These are phyloP conservation scores for Phytophthora pistaciae DNA, from an alignment of 352 stramenopile genomes.

Conservation along the genomic window DNA sequence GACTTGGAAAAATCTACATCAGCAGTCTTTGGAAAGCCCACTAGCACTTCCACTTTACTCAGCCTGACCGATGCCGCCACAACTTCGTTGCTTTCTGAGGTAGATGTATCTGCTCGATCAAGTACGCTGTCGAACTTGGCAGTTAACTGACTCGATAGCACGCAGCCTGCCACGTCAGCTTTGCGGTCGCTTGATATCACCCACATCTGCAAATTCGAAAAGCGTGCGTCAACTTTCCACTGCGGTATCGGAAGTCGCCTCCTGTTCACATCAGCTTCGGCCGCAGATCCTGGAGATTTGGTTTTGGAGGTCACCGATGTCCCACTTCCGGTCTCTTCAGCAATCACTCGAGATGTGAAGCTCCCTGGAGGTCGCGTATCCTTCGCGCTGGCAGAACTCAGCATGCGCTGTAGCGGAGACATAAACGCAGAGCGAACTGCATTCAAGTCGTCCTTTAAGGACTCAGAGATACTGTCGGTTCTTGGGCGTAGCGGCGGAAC, in stretches of 20 bases:
- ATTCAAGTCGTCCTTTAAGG: constrained; percentile 52
- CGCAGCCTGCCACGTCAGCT: constrained; percentile 58
- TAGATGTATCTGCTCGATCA: constrained; percentile 7
- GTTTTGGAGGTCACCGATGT: constrained; percentile 16
- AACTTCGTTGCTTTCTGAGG: constrained; percentile 25
- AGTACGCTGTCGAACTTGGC: constrained; percentile 37
- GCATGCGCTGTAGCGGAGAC: constrained; percentile 55
- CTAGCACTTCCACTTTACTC: constrained; percentile 48
- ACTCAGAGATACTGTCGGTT: constrained; percentile 69
- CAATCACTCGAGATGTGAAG: constrained; percentile 39
- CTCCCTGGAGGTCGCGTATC: constrained; percentile 33
- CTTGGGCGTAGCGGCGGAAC: constrained; percentile 39
- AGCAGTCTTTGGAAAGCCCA: constrained; percentile 31
- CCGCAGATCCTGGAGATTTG: constrained; percentile 1
- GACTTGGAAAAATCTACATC: constrained; percentile 6
- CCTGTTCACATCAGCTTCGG: constrained; percentile 1
- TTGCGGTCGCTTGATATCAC: constrained; percentile 72
- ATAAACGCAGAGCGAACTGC: constrained; percentile 43
- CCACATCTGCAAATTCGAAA: constrained; percentile 73
- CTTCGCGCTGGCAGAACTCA: constrained; percentile 43
- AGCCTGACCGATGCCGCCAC: constrained; percentile 39
- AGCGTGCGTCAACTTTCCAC: constrained; percentile 55
- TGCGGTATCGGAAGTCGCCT: constrained; percentile 24
- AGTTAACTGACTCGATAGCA: constrained; percentile 51
- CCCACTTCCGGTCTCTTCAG: constrained; percentile 32